Percentiles rank a stretch among this genome's conserved stretches.
These are phyloP conservation scores for Saturnispora halmiae DNA, from an alignment of 805 yeast species.

Conservation along the genomic window DNA sequence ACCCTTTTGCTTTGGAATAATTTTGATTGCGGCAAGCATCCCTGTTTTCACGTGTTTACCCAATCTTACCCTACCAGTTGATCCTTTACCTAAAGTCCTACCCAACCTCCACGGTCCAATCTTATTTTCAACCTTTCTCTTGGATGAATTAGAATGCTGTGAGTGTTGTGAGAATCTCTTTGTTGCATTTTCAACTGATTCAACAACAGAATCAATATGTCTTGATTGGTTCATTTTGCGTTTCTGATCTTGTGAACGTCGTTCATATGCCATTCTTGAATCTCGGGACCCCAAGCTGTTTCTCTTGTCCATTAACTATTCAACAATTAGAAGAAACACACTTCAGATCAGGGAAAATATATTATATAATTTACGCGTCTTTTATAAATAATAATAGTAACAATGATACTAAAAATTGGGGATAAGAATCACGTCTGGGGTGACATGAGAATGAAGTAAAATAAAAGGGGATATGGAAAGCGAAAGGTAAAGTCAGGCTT, in stretches of 20 bases:
- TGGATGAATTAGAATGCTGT: conserved; percentile 25
- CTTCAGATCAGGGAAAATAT: too few species aligned
- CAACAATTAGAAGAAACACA: too few species aligned
- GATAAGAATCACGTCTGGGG: too few species aligned
- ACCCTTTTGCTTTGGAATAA: conserved; percentile 49
- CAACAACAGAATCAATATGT: conserved; percentile 35
- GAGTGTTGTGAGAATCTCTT: conserved; percentile 35
- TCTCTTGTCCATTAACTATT: too few species aligned
- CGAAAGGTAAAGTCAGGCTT: too few species aligned
- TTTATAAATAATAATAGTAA: too few species aligned
- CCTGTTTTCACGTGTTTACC: conserved; percentile 65
- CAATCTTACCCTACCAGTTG: conserved; percentile 70
- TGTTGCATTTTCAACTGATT: conserved; percentile 30
- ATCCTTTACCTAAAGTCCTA: conserved; percentile 71
- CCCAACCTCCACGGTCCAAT: conserved; percentile 84
- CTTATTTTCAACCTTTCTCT: conserved; percentile 30
- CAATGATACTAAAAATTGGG: too few species aligned
- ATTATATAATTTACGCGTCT: too few species aligned
- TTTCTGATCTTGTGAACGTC: neutral
- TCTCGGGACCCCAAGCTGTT: too few species aligned
- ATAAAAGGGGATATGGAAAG: too few species aligned
- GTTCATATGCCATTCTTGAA: neutral
- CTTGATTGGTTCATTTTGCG: conserved; percentile 4
- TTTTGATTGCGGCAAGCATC: conserved; percentile 75
- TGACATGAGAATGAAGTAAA: too few species aligned